Evolutionary conservation across 768 basidiomycete species (phyloP), one percentile per base, ranked within the genome.

Genomic region (Filobasidium floriforme): DNA sequence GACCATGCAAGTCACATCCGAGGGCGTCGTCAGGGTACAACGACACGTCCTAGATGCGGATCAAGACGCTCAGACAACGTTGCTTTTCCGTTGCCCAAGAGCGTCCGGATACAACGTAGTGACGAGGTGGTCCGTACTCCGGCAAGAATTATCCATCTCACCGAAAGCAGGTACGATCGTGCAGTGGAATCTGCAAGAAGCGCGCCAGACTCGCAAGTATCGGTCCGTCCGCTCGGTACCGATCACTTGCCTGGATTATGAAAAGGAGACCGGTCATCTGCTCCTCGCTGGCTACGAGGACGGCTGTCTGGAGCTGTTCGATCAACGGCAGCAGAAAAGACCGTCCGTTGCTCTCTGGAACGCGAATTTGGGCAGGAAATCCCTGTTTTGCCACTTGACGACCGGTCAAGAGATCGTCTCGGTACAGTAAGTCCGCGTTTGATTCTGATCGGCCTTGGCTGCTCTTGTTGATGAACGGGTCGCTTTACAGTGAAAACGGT

Each of bases 211-310:
- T 22, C 24, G 57, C 14, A 49, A 37, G 1, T 44, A 62, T 15
- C 29, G 29, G n/a, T 59, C 57, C 11, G 32, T 32, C 37, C 32
- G 55, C 22, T 24, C n/a, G 44, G 52, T 29, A 19, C 22, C 19
- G 2, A 51, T 68, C n/a, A 68, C 62, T 19, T 68, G 67, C 41
- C 44, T 68, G 40, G 67, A 68, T 22, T 43, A 41, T 28, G 67
- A 68, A 40, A 62, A 46, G n/a, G 32, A 41, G 12, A n/a, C 59
- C 7, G 67, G 67, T 22, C 59, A 60, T 32, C 54, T 68, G 57
- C 52, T 46, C 46, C 29, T 61, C 26, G 19, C 32, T 15, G 67
- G 67, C 2, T 62, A 63, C 49, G 9, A 18, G 9, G 57, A 62
- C 40, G 67, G 67, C 19, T 40, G 41, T 37, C 29, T 68, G 18